Percentiles rank a stretch among this genome's conserved stretches.
These are phyloP conservation scores for Aspergillus sergii DNA, from an alignment of 2,329 filamentous ascomycete species.

Conservation along the genomic window DNA sequence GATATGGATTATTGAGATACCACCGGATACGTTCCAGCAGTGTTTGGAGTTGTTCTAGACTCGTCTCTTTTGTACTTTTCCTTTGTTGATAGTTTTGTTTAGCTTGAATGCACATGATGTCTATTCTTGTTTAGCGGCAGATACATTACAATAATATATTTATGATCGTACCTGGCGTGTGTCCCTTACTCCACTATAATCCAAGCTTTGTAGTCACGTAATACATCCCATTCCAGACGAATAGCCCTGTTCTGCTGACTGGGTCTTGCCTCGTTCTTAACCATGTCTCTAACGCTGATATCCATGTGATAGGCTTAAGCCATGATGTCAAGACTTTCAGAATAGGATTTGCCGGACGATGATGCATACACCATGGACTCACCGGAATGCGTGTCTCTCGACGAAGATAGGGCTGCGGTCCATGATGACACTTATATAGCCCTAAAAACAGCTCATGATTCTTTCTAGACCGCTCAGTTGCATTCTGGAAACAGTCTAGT, in stretches of 20 bases:
- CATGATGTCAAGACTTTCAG: neutral
- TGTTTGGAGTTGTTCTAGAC: neutral
- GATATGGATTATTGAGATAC: conserved; percentile 7
- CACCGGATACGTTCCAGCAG: neutral
- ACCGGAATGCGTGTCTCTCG: neutral
- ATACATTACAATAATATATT: neutral
- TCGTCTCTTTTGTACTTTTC: conserved; percentile 25
- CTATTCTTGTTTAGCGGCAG: neutral
- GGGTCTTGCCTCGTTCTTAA: neutral
- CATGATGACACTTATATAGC: neutral
- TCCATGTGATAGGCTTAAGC: neutral
- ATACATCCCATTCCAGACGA: neutral
- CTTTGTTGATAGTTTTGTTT: conserved; percentile 19
- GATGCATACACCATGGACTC: neutral
- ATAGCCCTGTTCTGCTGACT: neutral
- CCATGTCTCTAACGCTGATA: neutral
- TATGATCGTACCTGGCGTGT: neutral
- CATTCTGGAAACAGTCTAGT: neutral
- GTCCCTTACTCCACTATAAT: neutral
- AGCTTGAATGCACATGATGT: neutral
- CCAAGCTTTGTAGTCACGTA: neutral
- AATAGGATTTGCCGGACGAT: neutral
- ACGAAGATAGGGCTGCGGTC: neutral
- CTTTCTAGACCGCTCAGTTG: neutral
- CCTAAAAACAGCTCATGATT: neutral